Base-by-base conservation (phyloP, 2,329 filamentous ascomycete genomes). In the Talaromyces sp. region DNA sequence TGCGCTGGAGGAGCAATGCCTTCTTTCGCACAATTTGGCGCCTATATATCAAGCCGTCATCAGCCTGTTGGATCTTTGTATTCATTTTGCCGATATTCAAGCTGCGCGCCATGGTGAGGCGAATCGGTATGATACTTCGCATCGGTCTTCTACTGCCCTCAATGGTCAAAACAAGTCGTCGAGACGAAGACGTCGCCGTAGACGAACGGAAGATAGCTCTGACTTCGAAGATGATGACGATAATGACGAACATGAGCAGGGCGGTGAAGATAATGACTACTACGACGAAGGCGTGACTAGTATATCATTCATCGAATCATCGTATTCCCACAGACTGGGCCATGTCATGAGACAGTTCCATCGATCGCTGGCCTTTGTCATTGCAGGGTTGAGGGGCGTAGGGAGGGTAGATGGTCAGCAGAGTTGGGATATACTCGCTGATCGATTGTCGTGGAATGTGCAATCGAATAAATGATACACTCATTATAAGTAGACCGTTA, bases 351-450 rank as follows among this genome's bases (percentile, higher is more conserved):
- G 76, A 1, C 85, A 91, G 60, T 91, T 91, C 70, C 85, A 89
- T 64, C 83, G 84, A 51, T 81, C 90, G 58, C 72, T 93, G 31
- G 81, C 84, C 0, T 96, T 96, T 74, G 83, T 95, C 15, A 84
- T 84, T 2, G 87, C 89, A 59, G 92, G 91, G 0, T 74, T 97
- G 68, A 86, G 89, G 63, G 89, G 90, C 10, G 86, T 95, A 10
- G 89, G 91, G 59, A 85, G 93, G 70, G 90, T 89, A 38, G 89
- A 90, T 58, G 87, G 87, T 31, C 88, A 91, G 78, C 83, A 72
- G 73, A 85, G 89, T 74, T 94, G 93, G 90, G 91, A 95, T 76
- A 87, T 90, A 67, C 75, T 97, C 67, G 92, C 91, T 0, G 92
- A 96, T 76, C 91, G 90, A 81, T 77, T 96, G 53, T 90, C 93